phyloP scores from a whole-genome alignment of 306 rosid species.

The Acmispon strigosus region DNA sequence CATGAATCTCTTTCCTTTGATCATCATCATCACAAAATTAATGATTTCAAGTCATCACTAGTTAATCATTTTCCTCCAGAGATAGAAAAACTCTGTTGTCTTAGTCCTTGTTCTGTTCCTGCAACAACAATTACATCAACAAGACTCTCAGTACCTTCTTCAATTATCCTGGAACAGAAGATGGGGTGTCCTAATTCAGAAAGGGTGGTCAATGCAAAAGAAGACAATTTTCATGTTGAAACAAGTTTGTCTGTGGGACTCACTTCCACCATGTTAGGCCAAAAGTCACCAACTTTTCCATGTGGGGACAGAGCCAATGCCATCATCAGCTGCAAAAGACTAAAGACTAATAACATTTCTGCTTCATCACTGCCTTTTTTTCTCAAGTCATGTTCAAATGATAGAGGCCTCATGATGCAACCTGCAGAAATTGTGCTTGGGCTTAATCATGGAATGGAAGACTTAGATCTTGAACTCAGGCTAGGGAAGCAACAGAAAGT shows the following conservation, averaged over 20 bases:
- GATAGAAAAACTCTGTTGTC: neutral
- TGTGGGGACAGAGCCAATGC: constrained; percentile 25
- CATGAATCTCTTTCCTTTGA: neutral
- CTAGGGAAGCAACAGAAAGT: constrained; percentile 56
- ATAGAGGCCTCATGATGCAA: constrained; percentile 10
- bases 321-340: constrained; percentile 31
- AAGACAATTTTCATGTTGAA: constrained; percentile 33
- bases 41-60: constrained; percentile 20
- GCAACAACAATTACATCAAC: constrained; percentile 6
- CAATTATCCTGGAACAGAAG: constrained; percentile 1
- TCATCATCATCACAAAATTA: neutral
- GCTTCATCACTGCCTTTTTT: constrained; percentile 20
- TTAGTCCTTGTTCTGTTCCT: neutral
- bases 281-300: constrained; percentile 20
- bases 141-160: neutral
- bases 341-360: constrained; percentile 24
- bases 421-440: constrained; percentile 26
- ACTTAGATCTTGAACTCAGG: constrained; percentile 92
- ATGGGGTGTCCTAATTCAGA: neutral
- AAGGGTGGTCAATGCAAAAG: neutral
- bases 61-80: constrained; percentile 9
- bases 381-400: constrained; percentile 34
- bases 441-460: constrained; percentile 33
- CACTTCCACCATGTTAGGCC: constrained; percentile 34
- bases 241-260: constrained; percentile 52